These are phyloP conservation scores for Boletus vinaceobasis DNA, from an alignment of 768 basidiomycete genomes.

Conservation along the genomic window DNA sequence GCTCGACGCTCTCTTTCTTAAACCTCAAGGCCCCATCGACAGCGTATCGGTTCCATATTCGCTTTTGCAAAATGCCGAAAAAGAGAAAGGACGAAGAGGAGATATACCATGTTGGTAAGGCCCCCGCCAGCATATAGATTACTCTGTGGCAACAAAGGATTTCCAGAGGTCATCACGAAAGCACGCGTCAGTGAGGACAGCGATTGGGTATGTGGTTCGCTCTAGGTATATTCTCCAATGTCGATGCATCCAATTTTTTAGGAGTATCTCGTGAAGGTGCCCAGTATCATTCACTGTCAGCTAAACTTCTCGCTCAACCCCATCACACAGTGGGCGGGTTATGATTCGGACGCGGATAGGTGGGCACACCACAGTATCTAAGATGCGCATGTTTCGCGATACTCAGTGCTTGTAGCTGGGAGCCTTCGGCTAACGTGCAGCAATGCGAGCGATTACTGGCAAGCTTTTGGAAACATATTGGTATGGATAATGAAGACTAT, in stretches of 20 bases:
- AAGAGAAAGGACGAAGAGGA: slow-evolving; percentile 33
- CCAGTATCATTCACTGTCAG: neutral
- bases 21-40: neutral
- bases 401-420: slow-evolving; percentile 51
- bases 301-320: slow-evolving; percentile 1
- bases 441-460: slow-evolving; percentile 54
- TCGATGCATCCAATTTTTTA: slow-evolving; percentile 18
- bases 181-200: slow-evolving; percentile 50
- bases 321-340: slow-evolving; percentile 61
- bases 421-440: slow-evolving; percentile 56
- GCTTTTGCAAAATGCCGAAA: slow-evolving; percentile 16
- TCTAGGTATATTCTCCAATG: neutral
- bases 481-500: slow-evolving; percentile 56
- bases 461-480: slow-evolving; percentile 66
- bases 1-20: neutral
- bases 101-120: slow-evolving; percentile 49
- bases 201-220: slow-evolving; percentile 47
- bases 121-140: neutral
- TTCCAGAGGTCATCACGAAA: slow-evolving; percentile 56
- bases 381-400: neutral
- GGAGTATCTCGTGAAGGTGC: slow-evolving; percentile 72
- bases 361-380: slow-evolving; percentile 22
- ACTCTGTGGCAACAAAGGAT: neutral
- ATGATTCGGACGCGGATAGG: slow-evolving; percentile 56
- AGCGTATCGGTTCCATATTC: neutral